Evolutionary conservation across 1,284 basidiomycete species (phyloP), one percentile per base, ranked within the genome.

Genomic region (Puccinia novopanici): DNA sequence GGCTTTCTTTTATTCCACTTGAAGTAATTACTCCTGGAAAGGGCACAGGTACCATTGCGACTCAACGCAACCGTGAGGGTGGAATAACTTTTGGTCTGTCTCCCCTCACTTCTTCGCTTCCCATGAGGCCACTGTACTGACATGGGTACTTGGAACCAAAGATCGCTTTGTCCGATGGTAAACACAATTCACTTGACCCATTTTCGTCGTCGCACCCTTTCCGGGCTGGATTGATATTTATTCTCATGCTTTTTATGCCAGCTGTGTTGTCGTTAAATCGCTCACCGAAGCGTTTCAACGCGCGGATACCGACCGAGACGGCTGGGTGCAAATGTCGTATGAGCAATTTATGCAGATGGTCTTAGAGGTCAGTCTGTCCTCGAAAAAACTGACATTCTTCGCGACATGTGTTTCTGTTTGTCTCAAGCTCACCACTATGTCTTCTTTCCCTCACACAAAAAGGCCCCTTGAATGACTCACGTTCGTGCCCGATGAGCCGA

Each of bases 221-320:
- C n/a, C 24, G 34, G 22, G 15, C 37, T 42, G 10, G 2, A 59
- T 9, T 42, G 19, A 24, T 65, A 30, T 27, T 74, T 15, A 27
- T 24, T 63, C 12, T 63, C 4, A 48, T 65, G 40, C 54, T 15
- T n/a, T 45, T 34, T 30, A 24, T 52, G 17, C 10, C 19, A 76
- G 91, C 34, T 93, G 92, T 83, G 92, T 93, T 80, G 91, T 90
- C 3, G 89, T 92, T 82, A 92, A 92, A 87, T 91, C 91, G 84
- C 87, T 92, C 83, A 90, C 89, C 61, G 92, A 93, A 86, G 86
- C 89, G 48, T 92, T 93, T 87, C 90, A 92, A 71, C 75, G 78
- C 27, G 45, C 52, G 30, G 75, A 76, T 52, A 76, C 75, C 61
- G 75, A 76, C 48, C 40, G 61, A 19, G 75, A 76, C 19, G 75